phyloP scores from a whole-genome alignment of 495 filamentous ascomycete genomes.

The Gamarada debralockiae region DNA sequence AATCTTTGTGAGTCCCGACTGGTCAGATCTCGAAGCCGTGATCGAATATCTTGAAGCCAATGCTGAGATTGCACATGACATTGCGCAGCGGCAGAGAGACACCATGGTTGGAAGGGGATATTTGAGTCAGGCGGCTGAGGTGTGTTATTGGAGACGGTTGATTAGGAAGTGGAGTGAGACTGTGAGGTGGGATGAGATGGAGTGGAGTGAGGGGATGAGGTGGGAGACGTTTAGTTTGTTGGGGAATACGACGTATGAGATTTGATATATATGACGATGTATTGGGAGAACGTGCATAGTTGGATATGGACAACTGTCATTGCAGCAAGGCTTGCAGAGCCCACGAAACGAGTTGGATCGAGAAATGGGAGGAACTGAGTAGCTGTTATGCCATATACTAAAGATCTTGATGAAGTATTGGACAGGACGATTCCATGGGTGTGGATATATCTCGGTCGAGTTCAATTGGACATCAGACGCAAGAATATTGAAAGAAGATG shows the following conservation, averaged over 20 bases:
- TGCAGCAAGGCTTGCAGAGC: no score
- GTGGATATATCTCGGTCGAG: no score
- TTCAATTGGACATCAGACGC: no score
- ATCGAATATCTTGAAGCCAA: slow-evolving; percentile 40
- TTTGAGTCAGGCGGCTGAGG: slow-evolving; percentile 45
- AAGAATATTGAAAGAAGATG: no score
- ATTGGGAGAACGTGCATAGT: no score
- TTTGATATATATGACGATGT: no score
- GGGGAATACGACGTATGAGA: slow-evolving; percentile 5
- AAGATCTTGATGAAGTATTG: no score
- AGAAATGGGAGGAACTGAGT: no score
- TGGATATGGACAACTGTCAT: no score
- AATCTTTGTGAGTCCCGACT: slow-evolving; percentile 48
- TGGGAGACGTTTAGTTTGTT: slow-evolving; percentile 24
- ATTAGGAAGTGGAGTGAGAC: slow-evolving; percentile 43
- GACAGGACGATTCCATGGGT: no score
- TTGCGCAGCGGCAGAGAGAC: slow-evolving; percentile 44
- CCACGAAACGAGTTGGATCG: no score
- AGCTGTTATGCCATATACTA: background rate
- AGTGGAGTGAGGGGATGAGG: slow-evolving; percentile 18
- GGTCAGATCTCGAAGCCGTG: slow-evolving; percentile 44
- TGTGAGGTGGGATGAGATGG: slow-evolving; percentile 21
- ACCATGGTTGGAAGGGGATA: slow-evolving; percentile 38
- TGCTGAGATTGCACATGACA: slow-evolving; percentile 38
- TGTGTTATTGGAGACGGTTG: slow-evolving; percentile 50